These are phyloP conservation scores for Plasmodium coatneyi DNA, from an alignment of 169 alveolate genomes.

Conservation along the genomic window DNA sequence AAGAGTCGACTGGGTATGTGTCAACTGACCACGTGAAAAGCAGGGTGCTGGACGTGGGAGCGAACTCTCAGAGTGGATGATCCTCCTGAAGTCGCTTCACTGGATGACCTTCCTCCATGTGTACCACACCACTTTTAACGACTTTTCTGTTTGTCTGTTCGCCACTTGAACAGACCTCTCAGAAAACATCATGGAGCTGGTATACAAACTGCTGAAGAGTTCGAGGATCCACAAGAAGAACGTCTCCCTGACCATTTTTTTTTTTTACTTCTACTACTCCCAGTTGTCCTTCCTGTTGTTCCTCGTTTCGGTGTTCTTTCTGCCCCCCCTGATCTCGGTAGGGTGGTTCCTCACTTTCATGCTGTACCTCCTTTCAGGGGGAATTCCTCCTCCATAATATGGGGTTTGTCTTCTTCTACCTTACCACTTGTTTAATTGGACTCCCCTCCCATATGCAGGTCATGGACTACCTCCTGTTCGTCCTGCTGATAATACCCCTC, in stretches of 20 bases:
- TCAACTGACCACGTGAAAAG: neutral
- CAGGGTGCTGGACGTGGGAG: neutral
- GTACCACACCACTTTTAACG: neutral
- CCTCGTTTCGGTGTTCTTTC: constrained; percentile 6
- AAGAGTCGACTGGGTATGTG: constrained; percentile 17
- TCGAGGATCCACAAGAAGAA: constrained; percentile 62
- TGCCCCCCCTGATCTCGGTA: constrained; percentile 70
- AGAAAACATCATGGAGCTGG: constrained; percentile 49
- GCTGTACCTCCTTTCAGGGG: neutral
- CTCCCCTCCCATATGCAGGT: neutral
- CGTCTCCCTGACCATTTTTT: constrained; percentile 35
- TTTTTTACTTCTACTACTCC: constrained; percentile 50
- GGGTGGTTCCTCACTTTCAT: neutral
- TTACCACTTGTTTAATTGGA: neutral
- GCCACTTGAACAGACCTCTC: constrained; percentile 7
- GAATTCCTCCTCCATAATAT: neutral
- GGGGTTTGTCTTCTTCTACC: no score
- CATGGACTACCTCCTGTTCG: constrained; percentile 24
- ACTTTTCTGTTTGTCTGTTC: neutral
- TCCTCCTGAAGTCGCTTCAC: neutral
- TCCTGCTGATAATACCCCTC: constrained; percentile 25
- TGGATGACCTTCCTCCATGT: neutral
- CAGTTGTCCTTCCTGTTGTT: constrained; percentile 37
- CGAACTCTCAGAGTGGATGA: neutral
- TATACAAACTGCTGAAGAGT: constrained; percentile 47